Evolutionary conservation across 1,139 yeast species (phyloP), one percentile per base, ranked within the genome.

Genomic region (Meyerozyma guilliermondii): DNA sequence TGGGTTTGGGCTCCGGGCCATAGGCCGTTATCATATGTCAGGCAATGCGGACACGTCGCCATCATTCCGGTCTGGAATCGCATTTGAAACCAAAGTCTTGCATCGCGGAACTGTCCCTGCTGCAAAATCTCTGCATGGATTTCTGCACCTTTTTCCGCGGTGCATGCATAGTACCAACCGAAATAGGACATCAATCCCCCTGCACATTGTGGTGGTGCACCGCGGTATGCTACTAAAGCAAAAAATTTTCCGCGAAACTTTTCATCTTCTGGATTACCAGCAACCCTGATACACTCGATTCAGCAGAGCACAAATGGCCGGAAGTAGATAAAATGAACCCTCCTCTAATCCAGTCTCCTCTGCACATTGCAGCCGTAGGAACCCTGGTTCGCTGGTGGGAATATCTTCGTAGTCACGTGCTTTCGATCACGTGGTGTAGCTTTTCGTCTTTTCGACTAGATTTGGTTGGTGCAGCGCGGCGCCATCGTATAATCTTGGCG

Each of bases 391-490:
- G 76, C 76, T 66, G 73, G 64, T 66, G 76, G 74, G 50, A 37
- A 71, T 72, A 71, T 29, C 14, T 7, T 2, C 11, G 18, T 29
- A 29, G 7, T 26, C 28, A 26, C 28, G 28, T 26, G 28, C 13
- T 7, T 3, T 2, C 6, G 22, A 7, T 20, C 28, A 26, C 28
- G 11, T 26, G 13, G 13, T 26, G 28, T n/a, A 26, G 28, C n/a
- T 11, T 9, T n/a, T 5, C 28, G 7, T 20, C 28, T 26, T 13
- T 10, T 86, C 80, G 86, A 81, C 76, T 84, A 81, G 85, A 82
- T 86, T 75, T 86, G 80, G 78, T 81, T 85, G 87, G 10, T 20
- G n/a, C 16, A 27, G 40, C 35, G 29, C 23, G 40, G 28, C 41
- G 22, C 16, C 16, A 20, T 26, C 33, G 20, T 20, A 20, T 13